Evolutionary conservation across 257 asterid species (phyloP), one percentile per base, ranked within the genome.

Genomic region (Nicotiana knightiana): DNA sequence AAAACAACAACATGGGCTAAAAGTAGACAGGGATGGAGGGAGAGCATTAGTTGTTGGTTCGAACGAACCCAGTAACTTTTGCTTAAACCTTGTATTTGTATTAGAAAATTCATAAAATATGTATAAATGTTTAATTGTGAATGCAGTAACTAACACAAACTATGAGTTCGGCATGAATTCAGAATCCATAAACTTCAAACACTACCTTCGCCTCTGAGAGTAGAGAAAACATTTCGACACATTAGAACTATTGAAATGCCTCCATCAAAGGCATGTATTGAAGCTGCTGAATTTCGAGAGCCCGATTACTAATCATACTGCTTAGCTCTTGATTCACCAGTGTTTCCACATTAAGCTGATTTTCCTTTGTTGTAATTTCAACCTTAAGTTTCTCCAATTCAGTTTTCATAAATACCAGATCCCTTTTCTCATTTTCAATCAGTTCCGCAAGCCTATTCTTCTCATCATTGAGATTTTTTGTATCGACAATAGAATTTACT

Each of bases 351-450:
- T 58, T 67, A 18, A 82, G 12, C 63, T 59, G 57, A 51, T n/a
- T 70, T 80, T 87, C 83, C 12, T 48, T 43, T n/a, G 37, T 73
- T 51, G n/a, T 33, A 63, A 87, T 67, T 80, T 80, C 83, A 65
- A 62, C 67, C 30, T 82, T 18, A n/a, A 87, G 75, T 15, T 70
- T 87, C 81, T 80, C 84, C 32, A 80, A 13, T 53, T 81, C 84
- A 59, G 3, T 58, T 66, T 67, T 81, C 53, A 54, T 84, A 63
- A 17, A 39, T 30, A 10, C 59, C 30, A 86, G 58, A 9, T 81
- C 76, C 17, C 82, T 53, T 79, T 61, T 82, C 81, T 73, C 81
- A 32, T 46, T 17, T 26, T 73, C 61, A 35, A 73, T 75, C 21
- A 35, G 63, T 43, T 28, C 71, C 21, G 39, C 32, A 1, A 15